These are phyloP conservation scores for Patellifolia procumbens DNA, from an alignment of 179 eudicot genomes.

Conservation along the genomic window DNA sequence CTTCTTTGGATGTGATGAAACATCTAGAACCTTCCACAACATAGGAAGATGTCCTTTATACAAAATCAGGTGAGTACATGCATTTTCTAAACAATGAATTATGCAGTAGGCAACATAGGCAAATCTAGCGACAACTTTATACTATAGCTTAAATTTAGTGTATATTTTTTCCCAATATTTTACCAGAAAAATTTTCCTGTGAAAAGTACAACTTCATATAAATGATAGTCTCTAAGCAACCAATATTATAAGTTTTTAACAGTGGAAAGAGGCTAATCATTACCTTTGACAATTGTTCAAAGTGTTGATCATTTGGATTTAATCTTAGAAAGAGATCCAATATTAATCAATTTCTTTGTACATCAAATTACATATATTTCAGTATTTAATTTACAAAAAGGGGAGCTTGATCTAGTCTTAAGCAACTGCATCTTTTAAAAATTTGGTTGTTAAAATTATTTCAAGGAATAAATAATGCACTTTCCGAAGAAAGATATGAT, in stretches of 20 bases:
- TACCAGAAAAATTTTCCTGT: neutral
- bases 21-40: slow-evolving; percentile 10
- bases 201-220: slow-evolving; percentile 16
- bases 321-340: neutral
- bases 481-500: slow-evolving; percentile 5
- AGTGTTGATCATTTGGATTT: neutral
- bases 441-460: neutral
- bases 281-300: slow-evolving; percentile 22
- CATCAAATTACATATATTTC: neutral
- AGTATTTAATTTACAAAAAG: neutral
- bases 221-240: slow-evolving; percentile 20
- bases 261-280: slow-evolving; percentile 25
- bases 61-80: neutral
- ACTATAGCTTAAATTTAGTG: neutral
- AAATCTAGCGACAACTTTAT: slow-evolving; percentile 4
- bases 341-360: slow-evolving; percentile 5
- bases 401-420: slow-evolving; percentile 4
- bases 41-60: neutral
- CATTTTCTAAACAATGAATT: slow-evolving; percentile 2
- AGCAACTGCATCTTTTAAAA: slow-evolving; percentile 4
- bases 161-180: slow-evolving; percentile 1
- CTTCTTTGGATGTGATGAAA: slow-evolving; percentile 16
- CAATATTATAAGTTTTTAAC: slow-evolving; percentile 10
- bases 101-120: slow-evolving; percentile 13
- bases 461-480: neutral